Percentiles rank a stretch among this genome's conserved stretches.
Conservation (phyloP, 208 protist species). For the Trypanosoma conorhini region DNA sequence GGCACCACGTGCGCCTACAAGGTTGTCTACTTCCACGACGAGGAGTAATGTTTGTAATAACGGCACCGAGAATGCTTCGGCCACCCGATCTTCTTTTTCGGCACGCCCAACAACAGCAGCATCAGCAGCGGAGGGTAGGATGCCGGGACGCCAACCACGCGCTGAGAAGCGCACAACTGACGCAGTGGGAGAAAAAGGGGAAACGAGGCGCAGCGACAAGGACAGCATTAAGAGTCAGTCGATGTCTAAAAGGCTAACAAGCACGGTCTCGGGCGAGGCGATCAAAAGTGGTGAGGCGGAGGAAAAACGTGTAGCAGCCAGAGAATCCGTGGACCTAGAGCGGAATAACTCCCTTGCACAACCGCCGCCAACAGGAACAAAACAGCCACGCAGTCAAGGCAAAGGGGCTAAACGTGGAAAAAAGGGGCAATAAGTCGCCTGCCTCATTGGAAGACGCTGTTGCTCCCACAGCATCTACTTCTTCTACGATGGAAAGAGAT, state of each 20-base stretch:
- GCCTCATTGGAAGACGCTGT: background rate
- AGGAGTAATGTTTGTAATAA: background rate
- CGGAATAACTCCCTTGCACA: background rate
- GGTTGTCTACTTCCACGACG: background rate
- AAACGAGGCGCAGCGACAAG: background rate
- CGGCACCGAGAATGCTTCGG: background rate
- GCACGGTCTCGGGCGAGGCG: background rate
- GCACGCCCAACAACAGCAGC: background rate
- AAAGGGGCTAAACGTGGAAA: conserved; percentile 8
- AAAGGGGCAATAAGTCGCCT: background rate
- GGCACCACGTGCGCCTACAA: background rate
- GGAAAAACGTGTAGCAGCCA: background rate
- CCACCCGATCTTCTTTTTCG: background rate
- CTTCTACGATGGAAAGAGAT: background rate
- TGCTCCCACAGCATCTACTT: background rate
- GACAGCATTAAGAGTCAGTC: background rate
- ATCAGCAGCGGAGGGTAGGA: background rate
- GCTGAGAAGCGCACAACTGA: background rate
- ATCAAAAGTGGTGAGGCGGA: conserved; percentile 1
- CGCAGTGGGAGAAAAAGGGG: background rate
- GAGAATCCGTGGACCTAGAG: background rate
- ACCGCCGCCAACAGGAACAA: background rate
- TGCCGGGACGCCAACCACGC: background rate
- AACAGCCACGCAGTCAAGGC: conserved; percentile 1
- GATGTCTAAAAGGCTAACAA: background rate